Evolutionary conservation across 257 asterid species (phyloP).

Genomic region (Ajuga chamaepitys): DNA sequence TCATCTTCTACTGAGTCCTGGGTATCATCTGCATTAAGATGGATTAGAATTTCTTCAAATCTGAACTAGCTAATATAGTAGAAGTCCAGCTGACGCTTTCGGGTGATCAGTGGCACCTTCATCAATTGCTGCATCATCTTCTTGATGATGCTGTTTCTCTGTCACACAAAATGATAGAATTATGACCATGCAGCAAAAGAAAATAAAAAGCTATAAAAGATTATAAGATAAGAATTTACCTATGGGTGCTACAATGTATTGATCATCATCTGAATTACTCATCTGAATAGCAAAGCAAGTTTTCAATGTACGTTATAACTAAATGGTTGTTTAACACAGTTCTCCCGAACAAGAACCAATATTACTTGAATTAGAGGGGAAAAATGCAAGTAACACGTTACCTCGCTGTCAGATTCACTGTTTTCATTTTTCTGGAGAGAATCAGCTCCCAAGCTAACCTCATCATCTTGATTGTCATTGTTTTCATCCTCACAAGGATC

Average conservation of each 20-base stretch:
- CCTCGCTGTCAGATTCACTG: constrained; percentile 74
- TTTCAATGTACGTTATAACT: constrained; percentile 9
- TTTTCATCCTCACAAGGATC: constrained; percentile 96
- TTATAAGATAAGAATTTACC: constrained; percentile 32
- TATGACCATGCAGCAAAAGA: constrained; percentile 9
- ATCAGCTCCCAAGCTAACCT: constrained; percentile 59
- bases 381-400: constrained; percentile 20
- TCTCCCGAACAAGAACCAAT: not conserved
- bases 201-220: constrained; percentile 1
- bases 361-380: constrained; percentile 1
- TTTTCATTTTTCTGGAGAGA: constrained; percentile 45
- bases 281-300: constrained; percentile 36
- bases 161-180: constrained; percentile 13
- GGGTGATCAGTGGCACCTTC: constrained; percentile 40
- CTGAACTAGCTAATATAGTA: constrained; percentile 3
- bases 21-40: constrained; percentile 53
- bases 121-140: constrained; percentile 34
- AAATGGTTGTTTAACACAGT: not conserved
- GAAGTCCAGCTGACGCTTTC: constrained; percentile 5
- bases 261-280: constrained; percentile 70
- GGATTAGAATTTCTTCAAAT: constrained; percentile 14
- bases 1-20: constrained; percentile 81
- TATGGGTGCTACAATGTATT: constrained; percentile 55
- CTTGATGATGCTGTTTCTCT: constrained; percentile 42
- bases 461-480: constrained; percentile 52